These are phyloP conservation scores for Leccinum uliginosum DNA, from an alignment of 768 basidiomycete species.

Conservation along the genomic window DNA sequence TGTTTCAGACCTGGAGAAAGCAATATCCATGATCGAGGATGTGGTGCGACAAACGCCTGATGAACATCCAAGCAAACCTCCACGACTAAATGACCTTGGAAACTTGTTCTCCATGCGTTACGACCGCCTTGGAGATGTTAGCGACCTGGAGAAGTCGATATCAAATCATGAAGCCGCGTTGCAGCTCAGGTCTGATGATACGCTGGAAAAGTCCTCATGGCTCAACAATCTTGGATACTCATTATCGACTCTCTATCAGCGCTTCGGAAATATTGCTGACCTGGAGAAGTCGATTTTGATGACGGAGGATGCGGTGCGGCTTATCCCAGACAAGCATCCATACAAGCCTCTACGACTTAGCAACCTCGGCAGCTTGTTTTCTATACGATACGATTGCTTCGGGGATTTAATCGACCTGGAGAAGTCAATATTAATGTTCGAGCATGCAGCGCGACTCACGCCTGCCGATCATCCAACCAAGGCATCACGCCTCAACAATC, in stretches of 20 bases:
- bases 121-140: background rate
- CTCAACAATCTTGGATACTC: background rate
- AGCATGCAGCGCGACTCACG: background rate
- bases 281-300: background rate
- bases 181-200: background rate
- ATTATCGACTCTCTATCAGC: background rate
- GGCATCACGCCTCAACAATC: background rate
- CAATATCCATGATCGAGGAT: background rate
- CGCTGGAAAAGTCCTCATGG: background rate
- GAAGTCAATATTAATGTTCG: background rate
- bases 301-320: background rate
- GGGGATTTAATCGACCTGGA: background rate
- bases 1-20: background rate
- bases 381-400: background rate
- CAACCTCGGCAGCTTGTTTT: background rate
- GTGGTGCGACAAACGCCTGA: background rate
- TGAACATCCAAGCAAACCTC: background rate
- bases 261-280: background rate
- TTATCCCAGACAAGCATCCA: background rate
- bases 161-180: background rate
- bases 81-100: background rate
- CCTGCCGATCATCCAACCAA: background rate
- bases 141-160: background rate
- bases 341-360: background rate
- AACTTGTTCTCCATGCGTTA: background rate